These are phyloP conservation scores for Helicocarpus griseus DNA, from an alignment of 2,329 filamentous ascomycete genomes.

Conservation along the genomic window DNA sequence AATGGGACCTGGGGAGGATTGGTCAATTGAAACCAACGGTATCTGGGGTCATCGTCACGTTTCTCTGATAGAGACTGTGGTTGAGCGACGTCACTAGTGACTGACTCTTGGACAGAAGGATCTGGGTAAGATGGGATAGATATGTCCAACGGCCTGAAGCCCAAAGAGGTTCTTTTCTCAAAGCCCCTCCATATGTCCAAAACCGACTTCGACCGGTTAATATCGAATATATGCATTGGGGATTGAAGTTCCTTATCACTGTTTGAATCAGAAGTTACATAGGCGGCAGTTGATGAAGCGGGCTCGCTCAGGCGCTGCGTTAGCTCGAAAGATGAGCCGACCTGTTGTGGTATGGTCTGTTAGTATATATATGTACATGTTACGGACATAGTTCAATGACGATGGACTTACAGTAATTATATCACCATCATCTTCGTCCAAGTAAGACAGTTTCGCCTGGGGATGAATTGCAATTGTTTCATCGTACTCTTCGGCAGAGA, in stretches of 20 bases:
- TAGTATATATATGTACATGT: too few relatives aligned
- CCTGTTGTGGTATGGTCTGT: conserved; percentile 23
- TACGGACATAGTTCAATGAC: too few relatives aligned
- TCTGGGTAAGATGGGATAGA: neutral
- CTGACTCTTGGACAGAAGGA: neutral
- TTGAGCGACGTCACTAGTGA: too few relatives aligned
- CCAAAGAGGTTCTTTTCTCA: conserved; percentile 12
- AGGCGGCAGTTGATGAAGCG: conserved; percentile 11
- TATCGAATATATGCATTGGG: conserved; percentile 39
- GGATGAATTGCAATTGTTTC: conserved; percentile 31
- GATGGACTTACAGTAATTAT: conserved; percentile 32
- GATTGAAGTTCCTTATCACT: conserved; percentile 10
- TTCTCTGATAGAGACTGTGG: neutral
- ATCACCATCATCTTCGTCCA: conserved; percentile 39
- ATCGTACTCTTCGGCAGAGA: conserved; percentile 36
- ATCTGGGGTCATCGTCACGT: neutral
- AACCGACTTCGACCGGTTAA: conserved; percentile 31
- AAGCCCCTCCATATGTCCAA: conserved; percentile 30
- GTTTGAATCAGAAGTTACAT: conserved; percentile 7
- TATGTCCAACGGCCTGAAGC: neutral
- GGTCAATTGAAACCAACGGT: neutral
- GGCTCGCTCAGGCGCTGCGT: conserved; percentile 38
- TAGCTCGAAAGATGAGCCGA: conserved; percentile 39
- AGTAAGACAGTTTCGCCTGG: conserved; percentile 33
- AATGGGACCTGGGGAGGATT: neutral